Conservation (phyloP, 2,329 filamentous ascomycete species). For the Pseudogymnoascus sp. region DNA sequence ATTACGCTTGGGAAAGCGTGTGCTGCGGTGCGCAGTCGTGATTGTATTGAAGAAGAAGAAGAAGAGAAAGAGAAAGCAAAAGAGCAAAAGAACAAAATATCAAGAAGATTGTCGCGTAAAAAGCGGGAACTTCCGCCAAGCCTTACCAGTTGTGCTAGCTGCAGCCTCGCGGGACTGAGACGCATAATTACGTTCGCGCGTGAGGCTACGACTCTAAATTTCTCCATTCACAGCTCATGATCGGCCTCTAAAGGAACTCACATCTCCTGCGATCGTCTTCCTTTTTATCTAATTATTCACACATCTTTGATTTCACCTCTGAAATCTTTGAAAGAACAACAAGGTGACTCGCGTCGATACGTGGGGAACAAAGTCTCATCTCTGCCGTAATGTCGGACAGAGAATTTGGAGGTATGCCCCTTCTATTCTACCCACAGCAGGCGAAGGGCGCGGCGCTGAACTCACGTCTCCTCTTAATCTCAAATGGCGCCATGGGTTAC, state of each 20-base stretch:
- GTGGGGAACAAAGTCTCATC: conserved; percentile 5
- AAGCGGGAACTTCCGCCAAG: conserved; percentile 8
- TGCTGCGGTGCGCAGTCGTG: neutral
- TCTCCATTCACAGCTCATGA: neutral
- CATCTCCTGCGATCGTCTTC: neutral
- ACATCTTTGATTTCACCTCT: neutral
- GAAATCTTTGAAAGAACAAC: neutral
- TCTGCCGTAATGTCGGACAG: conserved; percentile 51
- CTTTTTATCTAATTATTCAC: neutral
- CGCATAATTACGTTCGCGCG: conserved; percentile 5
- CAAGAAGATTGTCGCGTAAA: conserved; percentile 5
- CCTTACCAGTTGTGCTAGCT: neutral
- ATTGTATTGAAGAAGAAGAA: neutral
- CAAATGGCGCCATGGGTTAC: neutral
- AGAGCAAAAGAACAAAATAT: conserved; percentile 2
- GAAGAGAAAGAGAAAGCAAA: neutral
- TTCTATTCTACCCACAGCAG: neutral
- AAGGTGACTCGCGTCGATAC: conserved; percentile 3
- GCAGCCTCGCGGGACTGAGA: neutral
- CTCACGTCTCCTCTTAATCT: neutral
- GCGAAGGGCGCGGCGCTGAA: neutral
- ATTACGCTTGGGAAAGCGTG: neutral
- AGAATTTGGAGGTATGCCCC: conserved; percentile 53
- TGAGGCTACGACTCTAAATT: conserved; percentile 6
- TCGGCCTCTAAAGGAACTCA: neutral